Conservation (phyloP, 2,329 filamentous ascomycete species). For the Grosmannia clavigera region DNA sequence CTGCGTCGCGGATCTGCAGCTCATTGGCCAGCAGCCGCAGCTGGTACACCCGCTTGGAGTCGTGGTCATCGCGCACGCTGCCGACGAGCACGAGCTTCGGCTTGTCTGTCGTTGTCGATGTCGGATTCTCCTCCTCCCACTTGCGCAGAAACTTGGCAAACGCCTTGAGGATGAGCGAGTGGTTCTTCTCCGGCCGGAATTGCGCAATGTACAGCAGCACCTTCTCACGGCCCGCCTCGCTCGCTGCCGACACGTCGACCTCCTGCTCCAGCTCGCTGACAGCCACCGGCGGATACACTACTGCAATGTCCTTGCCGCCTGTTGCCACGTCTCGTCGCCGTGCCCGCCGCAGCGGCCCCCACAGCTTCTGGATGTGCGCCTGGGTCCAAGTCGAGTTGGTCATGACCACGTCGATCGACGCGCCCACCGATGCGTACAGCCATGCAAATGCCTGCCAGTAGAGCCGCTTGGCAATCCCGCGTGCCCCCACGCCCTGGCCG, state of each 20-base stretch:
- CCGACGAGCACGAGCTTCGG: conserved; percentile 74
- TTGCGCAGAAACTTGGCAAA: conserved; percentile 65
- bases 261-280: conserved; percentile 70
- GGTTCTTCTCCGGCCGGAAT: conserved; percentile 96
- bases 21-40: conserved; percentile 78
- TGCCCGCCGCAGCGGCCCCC: conserved; percentile 48
- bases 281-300: conserved; percentile 86
- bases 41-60: conserved; percentile 76
- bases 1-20: conserved; percentile 68
- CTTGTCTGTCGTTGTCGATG: background rate
- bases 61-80: conserved; percentile 74
- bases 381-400: conserved; percentile 96
- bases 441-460: conserved; percentile 84
- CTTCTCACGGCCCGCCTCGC: conserved; percentile 56
- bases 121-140: conserved; percentile 4
- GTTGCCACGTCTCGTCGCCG: conserved; percentile 11
- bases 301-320: conserved; percentile 38
- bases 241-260: conserved; percentile 57
- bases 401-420: conserved; percentile 85
- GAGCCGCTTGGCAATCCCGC: conserved; percentile 57
- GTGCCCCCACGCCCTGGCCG: conserved; percentile 61
- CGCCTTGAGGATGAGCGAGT: conserved; percentile 71
- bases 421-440: conserved; percentile 72
- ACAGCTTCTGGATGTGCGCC: conserved; percentile 65
- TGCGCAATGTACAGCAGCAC: conserved; percentile 88